Evolutionary conservation across 129 eudicot species (phyloP), one percentile per base, ranked within the genome.

Genomic region (Saussurea involucrata): DNA sequence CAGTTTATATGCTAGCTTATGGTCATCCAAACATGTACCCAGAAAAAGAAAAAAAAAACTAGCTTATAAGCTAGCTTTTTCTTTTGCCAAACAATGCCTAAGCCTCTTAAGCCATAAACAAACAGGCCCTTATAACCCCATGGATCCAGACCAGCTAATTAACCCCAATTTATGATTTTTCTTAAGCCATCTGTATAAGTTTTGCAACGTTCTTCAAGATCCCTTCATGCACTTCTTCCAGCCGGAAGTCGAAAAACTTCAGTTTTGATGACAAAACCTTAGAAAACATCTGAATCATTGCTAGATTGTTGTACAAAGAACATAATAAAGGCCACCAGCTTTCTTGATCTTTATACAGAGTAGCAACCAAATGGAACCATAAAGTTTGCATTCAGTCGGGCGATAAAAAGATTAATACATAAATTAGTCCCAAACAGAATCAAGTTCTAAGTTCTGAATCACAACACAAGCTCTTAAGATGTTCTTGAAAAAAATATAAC

Each of bases 401-500:
- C 27, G 28, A 18, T 60, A 2, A 65, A 67, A 67, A n/a, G 21
- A 67, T 67, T 2, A 7, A 32, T 32, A 33, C 22, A 6, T 4
- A n/a, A 33, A 33, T 11, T 6, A 68, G 12, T 2, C 15, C 36
- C 69, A 64, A 29, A 66, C 42, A 29, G 12, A 66, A n/a, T 68
- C 53, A 33, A 2, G 44, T 33, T 32, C 53, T 2, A 33, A 21
- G 66, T 21, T 37, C 31, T 36, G 20, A 75, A 40, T 75, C 71
- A 40, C 28, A 75, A 63, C 63, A 75, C 63, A 53, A 32, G 63
- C 74, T 53, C 22, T 65, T 37, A 28, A 40, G 42, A 46, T 71
- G 25, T 60, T 24, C 31, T 61, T 15, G 2, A 65, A 73, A 78
- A 78, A 80, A 80, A 66, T 57, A 66, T 73, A 80, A 42, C 79